Conservation (phyloP, 371 early-diverging fungal genomes). For the Actinomucor elegans region DNA sequence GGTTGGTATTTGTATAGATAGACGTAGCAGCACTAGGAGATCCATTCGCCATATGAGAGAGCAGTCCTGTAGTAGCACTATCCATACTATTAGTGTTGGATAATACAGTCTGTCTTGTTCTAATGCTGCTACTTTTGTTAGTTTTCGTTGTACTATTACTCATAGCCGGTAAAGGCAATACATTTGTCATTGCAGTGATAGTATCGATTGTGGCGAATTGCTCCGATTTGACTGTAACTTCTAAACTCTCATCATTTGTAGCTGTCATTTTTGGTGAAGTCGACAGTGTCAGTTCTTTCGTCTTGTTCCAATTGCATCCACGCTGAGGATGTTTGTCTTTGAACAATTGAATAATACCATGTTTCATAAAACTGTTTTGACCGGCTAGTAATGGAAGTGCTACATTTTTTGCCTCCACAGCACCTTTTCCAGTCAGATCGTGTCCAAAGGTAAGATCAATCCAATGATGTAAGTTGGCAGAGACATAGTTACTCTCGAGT, state of each 20-base stretch:
- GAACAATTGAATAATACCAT: constrained; percentile 76
- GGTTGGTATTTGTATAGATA: not conserved
- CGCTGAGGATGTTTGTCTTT: constrained; percentile 70
- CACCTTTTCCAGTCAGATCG: constrained; percentile 74
- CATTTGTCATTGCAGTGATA: no score
- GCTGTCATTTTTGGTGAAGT: not conserved
- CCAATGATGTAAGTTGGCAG: constrained; percentile 76
- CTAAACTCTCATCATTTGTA: not conserved
- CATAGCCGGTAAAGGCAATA: no score
- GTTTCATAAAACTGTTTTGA: constrained; percentile 70
- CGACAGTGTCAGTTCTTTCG: not conserved
- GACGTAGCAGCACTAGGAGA: not conserved
- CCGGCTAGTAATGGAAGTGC: constrained; percentile 65
- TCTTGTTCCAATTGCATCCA: constrained; percentile 50
- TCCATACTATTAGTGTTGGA: constrained; percentile 10
- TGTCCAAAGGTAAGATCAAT: constrained; percentile 85
- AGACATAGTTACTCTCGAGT: constrained; percentile 82
- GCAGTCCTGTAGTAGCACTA: constrained; percentile 8
- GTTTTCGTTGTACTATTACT: not conserved
- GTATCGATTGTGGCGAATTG: not conserved
- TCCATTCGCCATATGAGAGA: constrained; percentile 4
- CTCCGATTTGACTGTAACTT: no score
- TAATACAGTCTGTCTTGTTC: constrained; percentile 14
- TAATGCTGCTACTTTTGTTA: constrained; percentile 4
- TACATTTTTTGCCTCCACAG: constrained; percentile 74